Base-by-base conservation (phyloP, 805 yeast species). In the Zygosaccharomyces lentus region DNA sequence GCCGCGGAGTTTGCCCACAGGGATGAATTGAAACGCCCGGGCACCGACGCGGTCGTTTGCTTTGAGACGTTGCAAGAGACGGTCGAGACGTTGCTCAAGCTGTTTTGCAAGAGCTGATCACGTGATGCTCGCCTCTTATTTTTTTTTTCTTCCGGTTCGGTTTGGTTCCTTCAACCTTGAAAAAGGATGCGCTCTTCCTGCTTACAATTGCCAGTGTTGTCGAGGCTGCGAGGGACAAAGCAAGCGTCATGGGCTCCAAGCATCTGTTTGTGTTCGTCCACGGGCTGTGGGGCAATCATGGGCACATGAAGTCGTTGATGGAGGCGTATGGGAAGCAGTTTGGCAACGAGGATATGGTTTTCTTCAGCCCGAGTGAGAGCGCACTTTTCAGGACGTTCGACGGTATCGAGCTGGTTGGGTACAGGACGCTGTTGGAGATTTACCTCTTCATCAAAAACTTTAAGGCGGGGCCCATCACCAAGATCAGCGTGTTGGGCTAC, bases 401-500 rank as follows among this genome's bases (percentile, higher is more conserved):
- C 59, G 98, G 98, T 2, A 72, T 88, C 16, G 81, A 80, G 53
- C 74, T 82, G 41, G 77, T 84, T 47, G 89, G 90, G 2, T 78
- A 82, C 49, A 69, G 89, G 12, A 77, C 87, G 31, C 59, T 84
- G n/a, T 71, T 75, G 26, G 96, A 88, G 61, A 71, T 90, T 12
- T 69, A 75, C 31, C 59, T 61, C 6, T 73, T 73, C 54, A 64
- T 78, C 24, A 65, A 65, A 13, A 59, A 51, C 9, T 61, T 68
- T 49, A 55, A 72, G 21, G 50, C 49, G 12, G 67, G 68, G 46
- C 65, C 37, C 56, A 57, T 45, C 54, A 65, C 41, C 46, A 58
- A 80, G 54, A 76, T 91, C 41, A 85, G 95, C 50, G 71, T 91
- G 34, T 74, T 87, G 2, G 96, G 98, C 0, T 91, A 90, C 63